Base-by-base conservation (phyloP, 1,139 yeast species). In the Pneumocystis wakefieldiae region DNA sequence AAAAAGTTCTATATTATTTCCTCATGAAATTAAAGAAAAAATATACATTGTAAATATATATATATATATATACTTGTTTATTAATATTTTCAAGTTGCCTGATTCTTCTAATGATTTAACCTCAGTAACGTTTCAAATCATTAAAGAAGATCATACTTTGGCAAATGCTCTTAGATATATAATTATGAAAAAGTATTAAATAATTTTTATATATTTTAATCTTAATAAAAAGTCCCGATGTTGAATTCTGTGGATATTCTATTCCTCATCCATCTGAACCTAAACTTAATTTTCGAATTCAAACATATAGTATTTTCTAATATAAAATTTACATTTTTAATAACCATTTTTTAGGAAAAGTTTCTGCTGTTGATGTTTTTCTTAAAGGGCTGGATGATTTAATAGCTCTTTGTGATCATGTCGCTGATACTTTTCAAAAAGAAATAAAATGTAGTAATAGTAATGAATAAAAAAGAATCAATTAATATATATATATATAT, bases 201-300 rank as follows among this genome's bases (percentile, higher is more conserved):
- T 12, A 2, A 14, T 36, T 36, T 24, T 14, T 24, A 39, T 15
- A 29, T 28, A 15, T 2, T 41, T 5, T 37, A 42, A 37, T n/a
- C 57, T 38, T 28, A 60, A 24, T 64, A 61, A 3, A 24, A 60
- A 74, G 77, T 76, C 96, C 97, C 55, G 95, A 90, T 69, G 97
- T 92, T 41, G 98, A 92, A 72, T 92, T 94, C 74, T 92, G 97
- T 73, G 98, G 98, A 65, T 92, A 92, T 76, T 88, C 97, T 61
- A 94, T 92, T 67, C 98, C 98, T n/a, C 98, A 92, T 76, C 98
- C 98, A 37, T 88, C 96, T 42, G 98, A 94, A 75, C 82, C 89
- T 66, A 86, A 87, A 70, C 77, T 92, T 76, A 90, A 94, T 76
- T 74, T 92, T 65, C 83, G 98, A 76, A 89, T 92, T 68, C 98